Evolutionary conservation across 2,329 filamentous ascomycete genomes (phyloP).

Genomic region (Fusarium torreyae): DNA sequence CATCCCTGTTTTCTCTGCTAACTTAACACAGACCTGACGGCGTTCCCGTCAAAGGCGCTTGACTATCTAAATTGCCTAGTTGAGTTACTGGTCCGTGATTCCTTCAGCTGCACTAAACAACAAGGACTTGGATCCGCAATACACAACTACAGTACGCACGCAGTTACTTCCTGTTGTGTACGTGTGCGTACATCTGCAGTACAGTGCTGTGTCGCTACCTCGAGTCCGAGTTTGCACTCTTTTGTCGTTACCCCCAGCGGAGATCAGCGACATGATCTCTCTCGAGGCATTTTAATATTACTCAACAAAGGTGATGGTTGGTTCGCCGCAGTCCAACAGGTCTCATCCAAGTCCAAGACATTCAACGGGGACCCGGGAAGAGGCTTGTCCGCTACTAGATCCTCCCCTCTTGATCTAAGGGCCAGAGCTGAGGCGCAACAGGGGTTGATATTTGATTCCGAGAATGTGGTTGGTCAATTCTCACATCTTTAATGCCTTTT

Average conservation of each 20-base stretch:
- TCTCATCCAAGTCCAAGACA: constrained; percentile 29
- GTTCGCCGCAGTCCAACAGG: constrained; percentile 13
- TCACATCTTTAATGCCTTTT: constrained; percentile 42
- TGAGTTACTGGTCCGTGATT: constrained; percentile 29
- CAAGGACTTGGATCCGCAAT: constrained; percentile 2
- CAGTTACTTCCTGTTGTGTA: constrained; percentile 11
- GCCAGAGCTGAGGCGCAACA: constrained; percentile 36
- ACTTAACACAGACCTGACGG: constrained; percentile 24
- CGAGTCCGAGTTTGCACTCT: constrained; percentile 9
- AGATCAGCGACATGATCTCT: constrained; percentile 11
- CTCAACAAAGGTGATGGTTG: constrained; percentile 25
- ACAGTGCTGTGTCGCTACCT: constrained; percentile 11
- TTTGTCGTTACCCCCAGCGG: constrained; percentile 6
- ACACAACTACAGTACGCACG: neutral
- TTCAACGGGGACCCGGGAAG: constrained; percentile 31
- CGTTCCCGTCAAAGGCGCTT: constrained; percentile 35
- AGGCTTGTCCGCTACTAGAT: constrained; percentile 29
- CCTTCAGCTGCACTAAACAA: constrained; percentile 22
- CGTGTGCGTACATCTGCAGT: constrained; percentile 12
- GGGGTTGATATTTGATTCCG: constrained; percentile 19
- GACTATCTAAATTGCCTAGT: constrained; percentile 23
- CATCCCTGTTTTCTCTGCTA: constrained; percentile 34
- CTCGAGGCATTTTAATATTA: constrained; percentile 16
- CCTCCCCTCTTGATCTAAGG: constrained; percentile 19
- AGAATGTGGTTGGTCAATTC: constrained; percentile 42